Percentiles rank a stretch among this genome's conserved stretches.
These are phyloP conservation scores for Deinandra increscens DNA, from an alignment of 129 eudicot genomes.

Conservation along the genomic window DNA sequence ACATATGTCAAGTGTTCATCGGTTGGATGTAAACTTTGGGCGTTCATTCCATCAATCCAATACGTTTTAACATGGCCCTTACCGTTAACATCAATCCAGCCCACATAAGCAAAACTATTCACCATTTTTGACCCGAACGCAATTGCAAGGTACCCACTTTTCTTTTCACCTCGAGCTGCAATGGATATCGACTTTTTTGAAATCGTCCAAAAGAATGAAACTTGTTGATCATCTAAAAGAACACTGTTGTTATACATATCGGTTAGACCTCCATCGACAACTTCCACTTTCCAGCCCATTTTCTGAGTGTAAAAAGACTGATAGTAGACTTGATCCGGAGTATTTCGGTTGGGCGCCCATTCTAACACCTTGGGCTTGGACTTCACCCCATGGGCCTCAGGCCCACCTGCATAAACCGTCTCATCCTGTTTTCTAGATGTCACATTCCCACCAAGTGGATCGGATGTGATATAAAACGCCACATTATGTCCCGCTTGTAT, in stretches of 20 bases:
- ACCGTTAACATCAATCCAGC: slow-evolving; percentile 77
- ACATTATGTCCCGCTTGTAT: slow-evolving; percentile 95
- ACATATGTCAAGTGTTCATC: slow-evolving; percentile 77
- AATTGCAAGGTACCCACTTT: slow-evolving; percentile 89
- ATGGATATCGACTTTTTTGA: slow-evolving; percentile 72
- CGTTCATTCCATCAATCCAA: slow-evolving; percentile 70
- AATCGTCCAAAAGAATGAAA: slow-evolving; percentile 78
- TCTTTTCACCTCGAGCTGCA: slow-evolving; percentile 88
- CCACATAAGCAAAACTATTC: slow-evolving; percentile 86
- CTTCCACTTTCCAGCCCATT: slow-evolving; percentile 96
- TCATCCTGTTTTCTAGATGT: slow-evolving; percentile 65
- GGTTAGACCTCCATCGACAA: slow-evolving; percentile 88
- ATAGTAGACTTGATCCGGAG: slow-evolving; percentile 76
- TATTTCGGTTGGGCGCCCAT: slow-evolving; percentile 90
- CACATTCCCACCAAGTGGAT: slow-evolving; percentile 91
- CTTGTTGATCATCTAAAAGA: slow-evolving; percentile 88
- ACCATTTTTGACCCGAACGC: slow-evolving; percentile 88
- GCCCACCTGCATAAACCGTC: slow-evolving; percentile 81
- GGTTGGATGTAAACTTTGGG: slow-evolving; percentile 63
- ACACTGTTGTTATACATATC: slow-evolving; percentile 95
- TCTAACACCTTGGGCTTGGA: slow-evolving; percentile 64
- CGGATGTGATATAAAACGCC: slow-evolving; percentile 86
- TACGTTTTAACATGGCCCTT: slow-evolving; percentile 77
- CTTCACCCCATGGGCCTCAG: slow-evolving; percentile 72
- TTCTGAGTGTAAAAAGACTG: slow-evolving; percentile 68